Percentiles rank a stretch among this genome's conserved stretches.
phyloP scores from a whole-genome alignment of 331 rosid species.

The Pyrus hybrid region DNA sequence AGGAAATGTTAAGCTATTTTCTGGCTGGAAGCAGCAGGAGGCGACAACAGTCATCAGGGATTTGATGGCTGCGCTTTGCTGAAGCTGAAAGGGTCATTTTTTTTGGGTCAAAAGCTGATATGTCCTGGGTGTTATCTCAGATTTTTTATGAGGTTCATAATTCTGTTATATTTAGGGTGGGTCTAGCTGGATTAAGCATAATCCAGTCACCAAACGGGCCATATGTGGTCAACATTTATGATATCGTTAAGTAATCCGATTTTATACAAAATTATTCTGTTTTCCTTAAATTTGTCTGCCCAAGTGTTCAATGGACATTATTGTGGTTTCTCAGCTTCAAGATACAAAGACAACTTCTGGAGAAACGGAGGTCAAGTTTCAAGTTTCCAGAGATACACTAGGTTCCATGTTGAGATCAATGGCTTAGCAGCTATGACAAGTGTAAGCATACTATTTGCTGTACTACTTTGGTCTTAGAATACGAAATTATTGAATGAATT shows the following conservation, averaged over 20 bases:
- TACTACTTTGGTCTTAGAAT: neutral
- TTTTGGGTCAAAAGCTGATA: too few species aligned
- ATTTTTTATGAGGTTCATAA: too few species aligned
- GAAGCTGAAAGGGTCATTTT: too few species aligned
- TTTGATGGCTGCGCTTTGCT: too few species aligned
- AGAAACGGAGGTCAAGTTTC: conserved; percentile 74
- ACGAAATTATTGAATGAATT: neutral
- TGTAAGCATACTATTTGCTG: conserved; percentile 37
- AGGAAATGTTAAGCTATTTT: neutral
- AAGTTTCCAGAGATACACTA: conserved; percentile 61
- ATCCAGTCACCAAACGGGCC: neutral
- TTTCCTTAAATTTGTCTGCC: neutral
- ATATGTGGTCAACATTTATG: neutral
- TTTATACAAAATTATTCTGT: neutral
- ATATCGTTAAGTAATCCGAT: neutral
- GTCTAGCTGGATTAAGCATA: too few species aligned
- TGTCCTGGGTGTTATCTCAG: too few species aligned
- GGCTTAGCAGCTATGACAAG: conserved; percentile 65
- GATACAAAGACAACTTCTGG: conserved; percentile 64
- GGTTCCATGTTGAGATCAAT: conserved; percentile 65
- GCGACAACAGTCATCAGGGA: too few species aligned
- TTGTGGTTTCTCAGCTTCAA: conserved; percentile 49
- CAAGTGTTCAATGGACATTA: neutral
- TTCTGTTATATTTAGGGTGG: too few species aligned
- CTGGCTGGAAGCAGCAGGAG: too few species aligned